Percentiles rank a stretch among this genome's conserved stretches.
These are phyloP conservation scores for Penicillium corylophilum DNA, from an alignment of 2,329 filamentous ascomycete genomes.

Conservation along the genomic window DNA sequence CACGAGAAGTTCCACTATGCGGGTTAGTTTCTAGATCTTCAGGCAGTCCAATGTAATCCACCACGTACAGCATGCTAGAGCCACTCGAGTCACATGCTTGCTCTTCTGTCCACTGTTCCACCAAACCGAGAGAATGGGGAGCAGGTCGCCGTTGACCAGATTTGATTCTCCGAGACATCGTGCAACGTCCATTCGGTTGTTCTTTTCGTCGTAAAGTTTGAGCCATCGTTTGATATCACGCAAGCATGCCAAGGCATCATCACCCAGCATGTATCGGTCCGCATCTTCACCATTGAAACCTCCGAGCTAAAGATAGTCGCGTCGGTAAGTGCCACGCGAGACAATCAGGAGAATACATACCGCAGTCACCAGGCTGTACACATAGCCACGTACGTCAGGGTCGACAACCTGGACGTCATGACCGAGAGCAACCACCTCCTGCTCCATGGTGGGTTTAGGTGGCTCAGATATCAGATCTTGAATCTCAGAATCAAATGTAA, in stretches of 20 bases:
- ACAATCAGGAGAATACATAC: conserved; percentile 55
- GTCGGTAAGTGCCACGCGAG: conserved; percentile 18
- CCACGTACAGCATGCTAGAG: conserved; percentile 68
- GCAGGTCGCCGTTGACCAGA: conserved; percentile 81
- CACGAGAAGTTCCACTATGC: conserved; percentile 75
- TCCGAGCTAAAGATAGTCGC: conserved; percentile 63
- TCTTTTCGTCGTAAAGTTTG: conserved; percentile 88
- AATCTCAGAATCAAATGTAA: conserved; percentile 7
- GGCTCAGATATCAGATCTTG: neutral
- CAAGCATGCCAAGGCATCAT: conserved; percentile 86
- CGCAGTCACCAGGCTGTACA: conserved; percentile 90
- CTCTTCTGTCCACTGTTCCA: conserved; percentile 69
- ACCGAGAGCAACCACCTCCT: conserved; percentile 39
- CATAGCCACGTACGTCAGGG: conserved; percentile 86
- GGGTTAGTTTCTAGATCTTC: conserved; percentile 23
- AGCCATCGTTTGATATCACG: conserved; percentile 96
- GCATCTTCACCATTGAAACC: conserved; percentile 77
- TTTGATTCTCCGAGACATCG: conserved; percentile 90
- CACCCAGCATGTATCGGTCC: conserved; percentile 82
- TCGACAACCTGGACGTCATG: conserved; percentile 66
- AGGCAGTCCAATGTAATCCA: conserved; percentile 26
- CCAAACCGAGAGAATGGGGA: conserved; percentile 86
- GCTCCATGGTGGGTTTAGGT: conserved; percentile 38
- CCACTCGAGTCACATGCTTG: conserved; percentile 73
- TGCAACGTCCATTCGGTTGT: conserved; percentile 91